Percentiles rank a stretch among this genome's conserved stretches.
These are phyloP conservation scores for Raffaelea albimanens DNA, from an alignment of 2,329 filamentous ascomycete species.

Conservation along the genomic window DNA sequence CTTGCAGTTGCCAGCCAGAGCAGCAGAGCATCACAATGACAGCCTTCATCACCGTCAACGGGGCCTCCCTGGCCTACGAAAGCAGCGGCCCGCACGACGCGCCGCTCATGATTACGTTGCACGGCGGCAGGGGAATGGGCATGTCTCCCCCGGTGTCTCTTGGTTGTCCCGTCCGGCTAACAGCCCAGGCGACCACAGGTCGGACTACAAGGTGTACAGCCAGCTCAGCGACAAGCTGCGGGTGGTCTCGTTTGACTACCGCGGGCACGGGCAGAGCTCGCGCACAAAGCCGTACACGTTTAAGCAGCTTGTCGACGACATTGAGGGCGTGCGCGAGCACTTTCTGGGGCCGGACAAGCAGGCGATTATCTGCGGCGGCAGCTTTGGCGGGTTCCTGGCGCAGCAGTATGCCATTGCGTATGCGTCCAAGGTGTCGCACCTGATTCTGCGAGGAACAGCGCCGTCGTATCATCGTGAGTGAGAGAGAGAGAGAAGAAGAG, in stretches of 20 bases:
- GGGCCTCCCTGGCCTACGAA: no score
- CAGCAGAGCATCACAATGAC: no score
- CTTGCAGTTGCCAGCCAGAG: no score
- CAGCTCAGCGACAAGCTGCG: constrained; percentile 18
- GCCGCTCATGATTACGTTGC: no score
- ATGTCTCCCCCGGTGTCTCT: no score
- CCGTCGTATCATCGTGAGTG: constrained; percentile 22
- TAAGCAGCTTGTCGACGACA: constrained; percentile 26
- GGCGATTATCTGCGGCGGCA: constrained; percentile 26
- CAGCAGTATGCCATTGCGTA: constrained; percentile 29
- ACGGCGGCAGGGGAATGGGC: no score
- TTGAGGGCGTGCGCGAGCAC: constrained; percentile 21
- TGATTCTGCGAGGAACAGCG: constrained; percentile 27
- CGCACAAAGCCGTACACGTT: constrained; percentile 25
- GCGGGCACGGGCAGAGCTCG: constrained; percentile 26
- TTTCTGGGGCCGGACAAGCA: constrained; percentile 16
- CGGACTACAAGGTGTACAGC: constrained; percentile 23
- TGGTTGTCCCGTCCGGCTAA: no score
- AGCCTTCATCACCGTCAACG: no score
- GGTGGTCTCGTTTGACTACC: constrained; percentile 26
- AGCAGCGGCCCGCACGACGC: no score
- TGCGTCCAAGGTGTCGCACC: constrained; percentile 18
- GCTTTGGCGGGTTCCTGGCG: constrained; percentile 29
- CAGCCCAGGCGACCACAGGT: constrained; percentile 20
- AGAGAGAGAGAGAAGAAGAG: no score